Evolutionary conservation across 2,329 filamentous ascomycete genomes (phyloP).

Genomic region (Aspergillus fumigatiaffinis): DNA sequence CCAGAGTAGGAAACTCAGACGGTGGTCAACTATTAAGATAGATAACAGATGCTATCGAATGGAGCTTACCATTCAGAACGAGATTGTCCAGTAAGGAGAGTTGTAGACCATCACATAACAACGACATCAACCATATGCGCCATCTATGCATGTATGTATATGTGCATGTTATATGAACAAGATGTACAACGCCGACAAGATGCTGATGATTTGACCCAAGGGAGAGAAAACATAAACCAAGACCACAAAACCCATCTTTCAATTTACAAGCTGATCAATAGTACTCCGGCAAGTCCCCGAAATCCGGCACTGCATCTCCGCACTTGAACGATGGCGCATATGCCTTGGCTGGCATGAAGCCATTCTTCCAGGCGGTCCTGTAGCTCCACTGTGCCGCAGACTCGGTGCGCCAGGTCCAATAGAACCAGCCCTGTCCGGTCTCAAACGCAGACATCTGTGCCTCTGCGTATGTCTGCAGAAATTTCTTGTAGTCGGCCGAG

Average conservation of each 20-base stretch:
- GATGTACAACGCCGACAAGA: neutral
- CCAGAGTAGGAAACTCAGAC: neutral
- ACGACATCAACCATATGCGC: neutral
- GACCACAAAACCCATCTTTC: neutral
- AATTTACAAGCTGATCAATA: constrained; percentile 29
- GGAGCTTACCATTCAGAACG: neutral
- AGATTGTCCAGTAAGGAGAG: neutral
- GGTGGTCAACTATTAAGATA: too few relatives aligned
- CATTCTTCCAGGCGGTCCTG: constrained; percentile 62
- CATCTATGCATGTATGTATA: neutral
- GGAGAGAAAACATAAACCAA: neutral
- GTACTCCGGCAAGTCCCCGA: constrained; percentile 40
- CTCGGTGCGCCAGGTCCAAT: constrained; percentile 98
- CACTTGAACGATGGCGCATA: constrained; percentile 70
- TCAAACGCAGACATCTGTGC: constrained; percentile 96
- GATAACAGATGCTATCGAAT: neutral
- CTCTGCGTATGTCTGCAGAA: constrained; percentile 84
- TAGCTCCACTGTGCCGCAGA: constrained; percentile 79
- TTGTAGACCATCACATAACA: neutral
- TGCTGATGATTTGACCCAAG: constrained; percentile 3
- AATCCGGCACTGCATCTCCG: constrained; percentile 44
- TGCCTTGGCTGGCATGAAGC: constrained; percentile 71
- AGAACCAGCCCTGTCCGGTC: constrained; percentile 94
- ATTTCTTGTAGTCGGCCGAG: constrained; percentile 72
- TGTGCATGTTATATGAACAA: neutral